These are phyloP conservation scores for Mallotus repandus DNA, from an alignment of 441 rosid genomes.

Conservation along the genomic window DNA sequence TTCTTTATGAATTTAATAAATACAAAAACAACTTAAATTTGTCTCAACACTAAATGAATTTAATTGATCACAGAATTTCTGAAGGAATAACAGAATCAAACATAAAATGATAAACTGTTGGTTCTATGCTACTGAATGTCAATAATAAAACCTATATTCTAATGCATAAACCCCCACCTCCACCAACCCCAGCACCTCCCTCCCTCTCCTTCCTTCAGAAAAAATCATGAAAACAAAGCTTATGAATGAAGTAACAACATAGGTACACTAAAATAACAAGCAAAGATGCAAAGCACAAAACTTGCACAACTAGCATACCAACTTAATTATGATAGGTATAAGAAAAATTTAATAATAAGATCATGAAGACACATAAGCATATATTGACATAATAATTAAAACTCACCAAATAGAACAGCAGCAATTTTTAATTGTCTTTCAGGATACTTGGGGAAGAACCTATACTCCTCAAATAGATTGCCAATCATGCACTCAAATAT, in stretches of 20 bases:
- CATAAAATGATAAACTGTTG: not conserved
- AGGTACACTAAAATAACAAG: not conserved
- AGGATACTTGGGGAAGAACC: constrained; percentile 94
- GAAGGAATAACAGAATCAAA: not conserved
- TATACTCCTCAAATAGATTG: constrained; percentile 95
- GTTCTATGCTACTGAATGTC: not conserved
- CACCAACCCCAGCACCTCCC: too few relatives aligned
- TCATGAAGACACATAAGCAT: not conserved
- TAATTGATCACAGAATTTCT: too few relatives aligned
- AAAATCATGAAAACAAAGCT: not conserved
- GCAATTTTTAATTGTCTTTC: constrained; percentile 96
- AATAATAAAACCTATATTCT: not conserved
- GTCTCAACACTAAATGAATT: not conserved
- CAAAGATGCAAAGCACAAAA: constrained; percentile 10
- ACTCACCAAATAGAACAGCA: constrained; percentile 94
- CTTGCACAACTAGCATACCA: not conserved
- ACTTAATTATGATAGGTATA: not conserved
- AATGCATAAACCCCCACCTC: not conserved
- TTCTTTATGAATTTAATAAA: too few relatives aligned
- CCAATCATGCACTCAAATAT: constrained; percentile 98
- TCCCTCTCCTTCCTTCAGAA: not conserved
- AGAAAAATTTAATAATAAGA: not conserved
- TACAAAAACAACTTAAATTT: not conserved
- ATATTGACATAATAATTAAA: constrained; percentile 3
- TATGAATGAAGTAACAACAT: not conserved